Evolutionary conservation across 2,329 filamentous ascomycete genomes (phyloP), one percentile per base, ranked within the genome.

Genomic region (Trichoderma gracile): DNA sequence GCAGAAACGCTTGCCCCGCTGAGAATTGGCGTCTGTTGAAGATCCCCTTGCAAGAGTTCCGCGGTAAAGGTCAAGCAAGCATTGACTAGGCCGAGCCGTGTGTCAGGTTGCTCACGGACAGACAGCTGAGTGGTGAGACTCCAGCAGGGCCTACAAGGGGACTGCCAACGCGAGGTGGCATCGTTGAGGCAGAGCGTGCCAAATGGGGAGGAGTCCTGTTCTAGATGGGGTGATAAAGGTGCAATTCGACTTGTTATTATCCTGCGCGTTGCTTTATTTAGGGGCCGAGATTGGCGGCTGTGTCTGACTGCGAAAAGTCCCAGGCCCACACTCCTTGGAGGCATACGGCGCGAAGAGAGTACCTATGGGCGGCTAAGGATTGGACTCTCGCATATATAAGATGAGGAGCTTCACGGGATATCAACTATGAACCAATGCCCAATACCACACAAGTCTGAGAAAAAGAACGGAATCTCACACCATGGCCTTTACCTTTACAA

Each of bases 401-500:
- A 30, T 7, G 27, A 8, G 27, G 8, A 30, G 27, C 27, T 30
- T 30, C 27, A 30, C 5, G 8, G 8, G 30, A 30, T 9, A 30
- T 30, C 30, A 8, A 9, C 7, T 5, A 9, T 30, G 8, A 30
- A 30, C 8, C 8, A 30, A 30, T 30, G 5, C 8, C 8, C 27
- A 30, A 30, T 30, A 30, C 27, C 8, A 5, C 27, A 30, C 30
- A 46, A 45, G 12, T 23, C 40, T 30, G 7, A 57, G 30, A 14
- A 25, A 21, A 33, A 33, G 8, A 23, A 21, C 23, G 30, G 33
- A 2, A 38, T 38, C 25, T 1, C 3, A 7, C 40, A 17, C 33
- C 38, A 61, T 61, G 57, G 10, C 25, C 43, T 57, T 57, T 30
- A 52, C 15, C 30, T 57, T 57, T 21, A 45, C 15, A 43, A 61